phyloP scores from a whole-genome alignment of 2,329 filamentous ascomycete genomes.

The Immersiporthe knoxdaviesiana region DNA sequence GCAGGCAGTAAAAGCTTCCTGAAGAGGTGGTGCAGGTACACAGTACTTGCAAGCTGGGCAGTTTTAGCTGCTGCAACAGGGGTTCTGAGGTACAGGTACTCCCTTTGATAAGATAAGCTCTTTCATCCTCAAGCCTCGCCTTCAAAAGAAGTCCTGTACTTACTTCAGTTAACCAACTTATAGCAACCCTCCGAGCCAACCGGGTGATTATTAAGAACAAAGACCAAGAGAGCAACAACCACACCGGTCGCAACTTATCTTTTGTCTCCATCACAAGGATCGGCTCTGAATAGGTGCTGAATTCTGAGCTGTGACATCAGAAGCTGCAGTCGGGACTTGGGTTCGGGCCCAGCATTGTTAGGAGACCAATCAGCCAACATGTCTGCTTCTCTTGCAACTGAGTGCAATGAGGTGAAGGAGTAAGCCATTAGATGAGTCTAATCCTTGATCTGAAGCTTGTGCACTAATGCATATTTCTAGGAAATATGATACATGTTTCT shows the following conservation, averaged over 20 bases:
- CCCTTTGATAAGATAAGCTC: neutral
- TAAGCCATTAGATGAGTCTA: slow-evolving; percentile 47
- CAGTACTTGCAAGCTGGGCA: neutral
- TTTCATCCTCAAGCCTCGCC: neutral
- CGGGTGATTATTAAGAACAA: neutral
- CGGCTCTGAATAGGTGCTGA: neutral
- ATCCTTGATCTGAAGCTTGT: neutral
- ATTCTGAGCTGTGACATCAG: neutral
- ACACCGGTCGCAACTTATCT: too few relatives aligned
- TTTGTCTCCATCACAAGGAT: neutral
- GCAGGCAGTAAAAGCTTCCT: slow-evolving; percentile 17
- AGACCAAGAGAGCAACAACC: neutral
- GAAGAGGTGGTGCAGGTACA: neutral
- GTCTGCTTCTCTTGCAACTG: slow-evolving; percentile 92
- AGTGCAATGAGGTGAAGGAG: slow-evolving; percentile 97
- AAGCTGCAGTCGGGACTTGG: neutral
- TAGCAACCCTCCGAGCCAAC: neutral
- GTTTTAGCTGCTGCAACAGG: neutral
- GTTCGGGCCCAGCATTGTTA: neutral
- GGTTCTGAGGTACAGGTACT: neutral
- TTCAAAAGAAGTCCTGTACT: neutral
- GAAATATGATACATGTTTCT: slow-evolving; percentile 88
- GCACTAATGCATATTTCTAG: slow-evolving; percentile 58
- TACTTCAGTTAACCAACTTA: neutral
- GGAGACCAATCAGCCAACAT: slow-evolving; percentile 51